Evolutionary conservation across 108 stramenopile genomes (phyloP).

Genomic region (Fragilaria radians): DNA sequence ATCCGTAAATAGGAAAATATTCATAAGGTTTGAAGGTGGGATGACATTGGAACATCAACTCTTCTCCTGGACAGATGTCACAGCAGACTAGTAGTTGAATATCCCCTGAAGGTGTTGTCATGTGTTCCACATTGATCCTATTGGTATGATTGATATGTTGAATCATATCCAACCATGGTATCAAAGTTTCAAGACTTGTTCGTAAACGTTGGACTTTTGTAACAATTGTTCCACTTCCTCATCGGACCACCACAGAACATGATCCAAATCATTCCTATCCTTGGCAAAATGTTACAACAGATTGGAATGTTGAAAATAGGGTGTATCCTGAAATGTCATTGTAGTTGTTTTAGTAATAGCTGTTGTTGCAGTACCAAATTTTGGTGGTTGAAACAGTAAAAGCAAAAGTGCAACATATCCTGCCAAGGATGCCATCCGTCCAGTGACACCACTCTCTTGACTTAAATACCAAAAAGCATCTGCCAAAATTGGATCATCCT

Average conservation of each 20-base stretch:
- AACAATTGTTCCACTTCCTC: too few relatives aligned
- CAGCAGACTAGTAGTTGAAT: constrained; percentile 1
- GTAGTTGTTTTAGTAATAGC: not conserved
- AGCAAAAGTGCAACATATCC: constrained; percentile 12
- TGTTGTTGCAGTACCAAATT: not conserved
- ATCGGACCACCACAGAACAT: constrained; percentile 13
- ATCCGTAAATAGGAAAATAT: constrained; percentile 5
- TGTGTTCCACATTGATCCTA: constrained; percentile 6
- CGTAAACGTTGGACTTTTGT: too few relatives aligned
- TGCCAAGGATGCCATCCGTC: constrained; percentile 4
- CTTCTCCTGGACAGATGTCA: constrained; percentile 8
- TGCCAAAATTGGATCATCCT: constrained; percentile 7
- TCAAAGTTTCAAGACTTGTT: not conserved
- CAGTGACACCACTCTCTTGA: constrained; percentile 7
- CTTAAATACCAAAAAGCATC: constrained; percentile 6
- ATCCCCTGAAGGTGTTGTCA: not conserved
- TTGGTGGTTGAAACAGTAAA: too few relatives aligned
- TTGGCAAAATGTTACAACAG: not conserved
- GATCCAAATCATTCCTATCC: constrained; percentile 3
- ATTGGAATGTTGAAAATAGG: not conserved
- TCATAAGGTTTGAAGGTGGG: not conserved
- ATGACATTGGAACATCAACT: constrained; percentile 4
- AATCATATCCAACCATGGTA: constrained; percentile 9
- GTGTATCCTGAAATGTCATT: not conserved
- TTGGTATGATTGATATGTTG: too few relatives aligned